Evolutionary conservation across 345 rosid genomes (phyloP).

Genomic region (Carallia brachiata): DNA sequence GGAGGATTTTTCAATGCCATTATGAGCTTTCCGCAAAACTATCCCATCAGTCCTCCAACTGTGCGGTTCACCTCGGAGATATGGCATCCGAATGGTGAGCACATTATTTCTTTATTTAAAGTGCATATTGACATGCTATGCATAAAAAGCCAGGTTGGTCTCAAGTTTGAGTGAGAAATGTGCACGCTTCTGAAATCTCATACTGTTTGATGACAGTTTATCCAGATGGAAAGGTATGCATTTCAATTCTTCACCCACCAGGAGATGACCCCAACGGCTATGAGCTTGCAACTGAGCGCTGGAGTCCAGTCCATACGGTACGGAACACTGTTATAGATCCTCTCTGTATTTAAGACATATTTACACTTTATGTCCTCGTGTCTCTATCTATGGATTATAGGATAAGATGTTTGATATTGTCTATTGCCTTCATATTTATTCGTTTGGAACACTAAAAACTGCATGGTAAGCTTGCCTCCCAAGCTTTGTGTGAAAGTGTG

Average conservation of each 20-base stretch:
- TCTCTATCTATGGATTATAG: background rate
- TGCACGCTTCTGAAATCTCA: constrained; percentile 2
- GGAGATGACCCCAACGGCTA: constrained; percentile 98
- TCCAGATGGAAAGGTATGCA: constrained; percentile 77
- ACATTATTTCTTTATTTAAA: constrained; percentile 8
- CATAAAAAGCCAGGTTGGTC: too few species aligned
- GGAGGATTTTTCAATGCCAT: constrained; percentile 83
- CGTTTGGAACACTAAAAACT: background rate
- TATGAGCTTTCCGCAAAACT: constrained; percentile 69
- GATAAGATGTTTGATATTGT: background rate
- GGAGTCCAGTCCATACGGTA: constrained; percentile 88
- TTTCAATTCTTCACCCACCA: constrained; percentile 90
- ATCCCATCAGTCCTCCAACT: constrained; percentile 74
- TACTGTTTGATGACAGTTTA: constrained; percentile 40
- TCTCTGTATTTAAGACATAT: background rate
- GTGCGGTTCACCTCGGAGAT: constrained; percentile 74
- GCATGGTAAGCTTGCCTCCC: background rate
- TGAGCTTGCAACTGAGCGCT: constrained; percentile 83
- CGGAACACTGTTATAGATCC: background rate
- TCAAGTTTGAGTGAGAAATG: too few species aligned
- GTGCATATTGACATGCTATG: background rate
- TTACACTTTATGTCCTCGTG: background rate
- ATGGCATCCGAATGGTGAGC: constrained; percentile 90
- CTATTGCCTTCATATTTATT: background rate
- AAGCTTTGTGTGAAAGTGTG: background rate